Conservation (phyloP, 371 early-diverging fungal species). For the Mortierella sp. region DNA sequence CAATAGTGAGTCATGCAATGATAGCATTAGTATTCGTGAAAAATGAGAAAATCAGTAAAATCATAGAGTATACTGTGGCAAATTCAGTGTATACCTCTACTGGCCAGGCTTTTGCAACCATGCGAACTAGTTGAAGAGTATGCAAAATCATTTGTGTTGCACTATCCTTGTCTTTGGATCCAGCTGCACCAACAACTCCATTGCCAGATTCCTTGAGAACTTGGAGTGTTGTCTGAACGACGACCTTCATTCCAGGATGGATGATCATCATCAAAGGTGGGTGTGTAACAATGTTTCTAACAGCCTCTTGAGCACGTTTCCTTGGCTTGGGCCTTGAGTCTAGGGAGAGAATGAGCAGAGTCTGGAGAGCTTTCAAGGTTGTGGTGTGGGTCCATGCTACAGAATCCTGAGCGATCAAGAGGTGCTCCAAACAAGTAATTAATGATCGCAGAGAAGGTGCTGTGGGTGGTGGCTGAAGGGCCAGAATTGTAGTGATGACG, state of each 20-base stretch:
- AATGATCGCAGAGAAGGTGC: conserved; percentile 85
- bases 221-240: conserved; percentile 80
- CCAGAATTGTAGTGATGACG: conserved; percentile 69
- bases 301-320: conserved; percentile 89
- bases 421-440: conserved; percentile 83
- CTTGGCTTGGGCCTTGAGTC: conserved; percentile 93
- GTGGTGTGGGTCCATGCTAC: conserved; percentile 79
- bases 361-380: conserved; percentile 77
- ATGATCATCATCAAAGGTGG: conserved; percentile 81
- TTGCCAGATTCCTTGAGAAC: conserved; percentile 78
- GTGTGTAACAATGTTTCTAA: conserved; percentile 72
- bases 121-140: conserved; percentile 82
- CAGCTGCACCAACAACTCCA: conserved; percentile 74
- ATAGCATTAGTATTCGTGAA: not conserved
- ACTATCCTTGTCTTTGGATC: conserved; percentile 54
- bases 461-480: conserved; percentile 66
- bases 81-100: conserved; percentile 61
- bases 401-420: conserved; percentile 86
- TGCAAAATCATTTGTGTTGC: conserved; percentile 67
- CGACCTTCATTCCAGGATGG: conserved; percentile 85
- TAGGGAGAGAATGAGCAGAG: conserved; percentile 80
- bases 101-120: conserved; percentile 81
- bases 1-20: not conserved
- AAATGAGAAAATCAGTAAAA: too few relatives aligned
- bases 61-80: not conserved